Base-by-base conservation (phyloP, 495 filamentous ascomycete species). In the Astrocystis sublimbata region DNA sequence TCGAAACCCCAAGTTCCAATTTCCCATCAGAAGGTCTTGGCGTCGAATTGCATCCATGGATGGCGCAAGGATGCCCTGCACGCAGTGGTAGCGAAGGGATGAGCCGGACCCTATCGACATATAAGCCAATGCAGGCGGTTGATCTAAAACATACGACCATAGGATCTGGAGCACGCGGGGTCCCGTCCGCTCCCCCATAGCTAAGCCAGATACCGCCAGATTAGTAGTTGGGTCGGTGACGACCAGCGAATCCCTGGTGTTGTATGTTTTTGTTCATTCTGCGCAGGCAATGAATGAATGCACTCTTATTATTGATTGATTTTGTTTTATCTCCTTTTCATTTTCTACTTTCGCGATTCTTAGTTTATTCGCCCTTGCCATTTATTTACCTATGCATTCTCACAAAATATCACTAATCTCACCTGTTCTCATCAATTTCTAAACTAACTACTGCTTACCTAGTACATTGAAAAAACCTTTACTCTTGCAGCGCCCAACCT, bases 381-480 rank as follows among this genome's bases (percentile, higher is more conserved):
- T n/a, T n/a, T n/a, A n/a, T n/a, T n/a, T n/a, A n/a, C n/a, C n/a
- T n/a, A n/a, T n/a, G n/a, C n/a, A n/a, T n/a, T n/a, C n/a, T n/a
- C n/a, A n/a, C n/a, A n/a, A n/a, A n/a, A n/a, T n/a, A n/a, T n/a
- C n/a, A n/a, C n/a, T n/a, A n/a, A n/a, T n/a, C n/a, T n/a, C n/a
- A n/a, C n/a, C n/a, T n/a, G n/a, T n/a, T n/a, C n/a, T n/a, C n/a
- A n/a, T n/a, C n/a, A n/a, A n/a, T n/a, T n/a, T n/a, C n/a, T 33
- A n/a, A 33, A 17, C 26, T 41, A 43, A 67, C 60, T 64, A 52
- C 26, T 1, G 62, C 50, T 17, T 36, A n/a, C 51, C 33, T 53
- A 93, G 87, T 96, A 92, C 77, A 91, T 96, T 73, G 75, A 74
- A 61, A 78, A 82, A 57, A 91, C 90, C 30, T 92, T 94, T 77